These are phyloP conservation scores for Colletotrichum theobromicola DNA, from an alignment of 2,329 filamentous ascomycete species.

Conservation along the genomic window DNA sequence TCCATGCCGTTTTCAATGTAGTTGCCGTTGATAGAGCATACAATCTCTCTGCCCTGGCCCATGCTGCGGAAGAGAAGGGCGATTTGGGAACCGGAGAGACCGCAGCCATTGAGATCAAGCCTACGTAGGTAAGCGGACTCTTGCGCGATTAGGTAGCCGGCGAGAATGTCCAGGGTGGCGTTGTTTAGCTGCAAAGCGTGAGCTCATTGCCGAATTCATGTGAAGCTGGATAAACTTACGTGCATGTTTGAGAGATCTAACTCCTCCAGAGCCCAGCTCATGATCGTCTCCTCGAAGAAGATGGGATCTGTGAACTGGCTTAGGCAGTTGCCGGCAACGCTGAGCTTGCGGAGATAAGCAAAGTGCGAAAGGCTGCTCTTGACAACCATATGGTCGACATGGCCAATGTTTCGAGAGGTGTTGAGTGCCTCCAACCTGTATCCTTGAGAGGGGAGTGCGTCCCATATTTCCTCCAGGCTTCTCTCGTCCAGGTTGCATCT, in stretches of 20 bases:
- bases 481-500: constrained; percentile 56
- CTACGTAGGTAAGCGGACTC: constrained; percentile 46
- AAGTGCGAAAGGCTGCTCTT: constrained; percentile 49
- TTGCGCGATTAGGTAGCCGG: constrained; percentile 47
- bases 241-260: constrained; percentile 60
- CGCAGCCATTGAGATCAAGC: constrained; percentile 56
- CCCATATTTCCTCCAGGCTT: constrained; percentile 53
- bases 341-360: constrained; percentile 49
- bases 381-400: constrained; percentile 52
- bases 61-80: constrained; percentile 57
- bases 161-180: constrained; percentile 51
- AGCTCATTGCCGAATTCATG: constrained; percentile 5
- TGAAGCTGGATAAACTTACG: constrained; percentile 35
- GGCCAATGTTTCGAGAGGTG: constrained; percentile 58
- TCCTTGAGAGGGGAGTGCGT: constrained; percentile 49
- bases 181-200: constrained; percentile 47
- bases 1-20: constrained; percentile 58
- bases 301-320: constrained; percentile 49
- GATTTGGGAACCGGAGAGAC: constrained; percentile 54
- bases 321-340: constrained; percentile 56
- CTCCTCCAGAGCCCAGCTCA: constrained; percentile 54
- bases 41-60: constrained; percentile 51
- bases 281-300: constrained; percentile 49
- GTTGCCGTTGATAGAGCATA: constrained; percentile 56
- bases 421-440: constrained; percentile 53